Percentiles rank a stretch among this genome's conserved stretches.
phyloP scores from a whole-genome alignment of 495 filamentous ascomycete genomes.

The Aspergillus egyptiacus region DNA sequence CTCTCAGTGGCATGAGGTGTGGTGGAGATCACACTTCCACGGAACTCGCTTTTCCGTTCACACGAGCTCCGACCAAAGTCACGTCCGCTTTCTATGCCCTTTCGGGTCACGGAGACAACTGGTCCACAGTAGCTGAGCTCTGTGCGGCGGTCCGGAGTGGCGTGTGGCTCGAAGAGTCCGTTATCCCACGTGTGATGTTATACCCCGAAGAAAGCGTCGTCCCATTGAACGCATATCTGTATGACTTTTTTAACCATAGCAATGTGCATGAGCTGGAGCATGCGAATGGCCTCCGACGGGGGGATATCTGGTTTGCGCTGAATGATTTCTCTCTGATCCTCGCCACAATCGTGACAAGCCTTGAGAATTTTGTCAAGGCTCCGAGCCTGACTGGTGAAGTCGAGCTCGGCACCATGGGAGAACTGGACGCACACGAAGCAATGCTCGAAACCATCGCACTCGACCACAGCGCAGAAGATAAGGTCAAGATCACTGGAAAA shows the following conservation, averaged over 20 bases:
- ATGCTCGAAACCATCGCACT: too few species aligned
- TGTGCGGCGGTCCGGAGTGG: constrained; percentile 54
- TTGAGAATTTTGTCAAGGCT: constrained; percentile 21
- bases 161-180: constrained; percentile 66
- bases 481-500: too few species aligned
- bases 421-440: too few species aligned
- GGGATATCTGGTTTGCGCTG: constrained; percentile 61
- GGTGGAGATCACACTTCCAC: constrained; percentile 26
- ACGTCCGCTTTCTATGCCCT: constrained; percentile 65
- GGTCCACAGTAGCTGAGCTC: constrained; percentile 56
- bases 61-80: constrained; percentile 33
- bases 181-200: constrained; percentile 58
- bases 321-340: constrained; percentile 68
- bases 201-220: constrained; percentile 44
- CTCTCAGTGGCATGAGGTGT: constrained; percentile 47
- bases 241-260: constrained; percentile 71
- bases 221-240: constrained; percentile 64
- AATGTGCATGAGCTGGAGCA: constrained; percentile 46
- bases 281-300: constrained; percentile 54
- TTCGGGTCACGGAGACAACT: constrained; percentile 59
- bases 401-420: too few species aligned
- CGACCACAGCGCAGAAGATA: too few species aligned
- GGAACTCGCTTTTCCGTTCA: too few species aligned
- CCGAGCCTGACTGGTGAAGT: too few species aligned
- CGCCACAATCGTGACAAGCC: constrained; percentile 49